Conservation (phyloP, 345 rosid species). For the Reutealis trisperma region DNA sequence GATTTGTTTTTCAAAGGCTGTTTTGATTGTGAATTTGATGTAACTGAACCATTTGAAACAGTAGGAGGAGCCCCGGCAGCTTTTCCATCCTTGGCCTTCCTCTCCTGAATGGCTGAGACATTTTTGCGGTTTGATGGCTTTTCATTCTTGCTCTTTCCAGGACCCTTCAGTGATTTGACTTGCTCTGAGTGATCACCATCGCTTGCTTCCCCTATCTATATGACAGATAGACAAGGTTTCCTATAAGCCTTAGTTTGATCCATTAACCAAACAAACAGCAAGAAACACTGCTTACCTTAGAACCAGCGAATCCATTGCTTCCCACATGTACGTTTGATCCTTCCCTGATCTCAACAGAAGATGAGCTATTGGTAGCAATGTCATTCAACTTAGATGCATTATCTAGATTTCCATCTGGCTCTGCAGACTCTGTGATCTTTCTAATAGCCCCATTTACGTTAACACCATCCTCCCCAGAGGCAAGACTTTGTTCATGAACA, state of each 20-base stretch:
- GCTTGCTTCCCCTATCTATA: slow-evolving; percentile 50
- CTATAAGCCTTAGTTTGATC: slow-evolving; percentile 4
- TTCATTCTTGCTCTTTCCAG: slow-evolving; percentile 51
- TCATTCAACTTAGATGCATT: slow-evolving; percentile 35
- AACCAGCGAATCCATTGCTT: slow-evolving; percentile 36
- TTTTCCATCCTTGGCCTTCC: slow-evolving; percentile 51
- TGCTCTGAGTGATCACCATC: slow-evolving; percentile 35
- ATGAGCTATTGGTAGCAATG: slow-evolving; percentile 19
- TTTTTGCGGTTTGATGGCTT: slow-evolving; percentile 46
- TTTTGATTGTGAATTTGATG: slow-evolving; percentile 40
- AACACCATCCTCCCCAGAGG: slow-evolving; percentile 36
- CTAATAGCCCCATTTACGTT: slow-evolving; percentile 19
- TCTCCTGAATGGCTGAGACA: slow-evolving; percentile 41
- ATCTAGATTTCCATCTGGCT: slow-evolving; percentile 5
- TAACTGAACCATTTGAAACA: slow-evolving; percentile 58
- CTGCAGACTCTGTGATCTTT: not conserved
- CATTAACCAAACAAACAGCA: slow-evolving; percentile 14
- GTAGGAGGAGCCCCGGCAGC: slow-evolving; percentile 31
- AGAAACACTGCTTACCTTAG: slow-evolving; percentile 41
- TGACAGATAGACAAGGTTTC: slow-evolving; percentile 9
- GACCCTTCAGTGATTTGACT: slow-evolving; percentile 42
- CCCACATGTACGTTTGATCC: slow-evolving; percentile 23
- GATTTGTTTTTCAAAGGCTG: slow-evolving; percentile 54
- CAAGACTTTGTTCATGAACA: slow-evolving; percentile 34
- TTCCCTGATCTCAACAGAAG: slow-evolving; percentile 28